Base-by-base conservation (phyloP, 345 rosid species). In the Gossypium thurberi region DNA sequence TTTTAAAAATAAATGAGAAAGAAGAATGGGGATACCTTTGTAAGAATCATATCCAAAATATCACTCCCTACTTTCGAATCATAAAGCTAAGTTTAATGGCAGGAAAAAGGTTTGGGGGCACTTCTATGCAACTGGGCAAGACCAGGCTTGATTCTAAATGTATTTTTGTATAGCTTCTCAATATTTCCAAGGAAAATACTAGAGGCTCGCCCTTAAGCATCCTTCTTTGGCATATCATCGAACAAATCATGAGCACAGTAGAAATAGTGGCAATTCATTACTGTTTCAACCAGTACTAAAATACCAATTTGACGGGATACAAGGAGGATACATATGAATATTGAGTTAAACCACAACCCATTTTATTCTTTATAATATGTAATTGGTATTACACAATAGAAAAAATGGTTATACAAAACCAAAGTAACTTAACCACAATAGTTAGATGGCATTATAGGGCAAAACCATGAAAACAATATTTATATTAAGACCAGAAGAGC, bases 31-130 rank as follows among this genome's bases (percentile, higher is more conserved):
- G 3, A 15, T 80, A 94, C 98, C 95, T 90, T 89, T 0, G 88
- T 46, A 66, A 90, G 89, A 80, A 90, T 87, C 78, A 87, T 76
- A 75, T 94, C 98, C 80, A 92, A 86, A 75, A 86, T 79, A 80
- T 94, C 96, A 69, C 73, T 74, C 73, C 86, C 85, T 2, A 87
- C 74, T 80, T 78, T 85, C 6, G 96, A 78, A 69, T 90, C 98
- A 80, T 70, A 75, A 23, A 83, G 28, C 80, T 90, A 90, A 8
- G 87, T 56, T 76, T 94, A 97, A 70, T 87, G 87, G 81, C 97
- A 90, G 85, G 56, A 83, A 78, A 56, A 40, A 26, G 3, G 28
- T 26, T 26, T 26, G 3, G 28, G 28, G 28, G 3, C 28, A 26
- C 28, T 26, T 26, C 28, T 26, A 26, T 2, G 28, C 28, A 26